Evolutionary conservation across 108 stramenopile species (phyloP).

Genomic region (Aureococcus anophagefferens): DNA sequence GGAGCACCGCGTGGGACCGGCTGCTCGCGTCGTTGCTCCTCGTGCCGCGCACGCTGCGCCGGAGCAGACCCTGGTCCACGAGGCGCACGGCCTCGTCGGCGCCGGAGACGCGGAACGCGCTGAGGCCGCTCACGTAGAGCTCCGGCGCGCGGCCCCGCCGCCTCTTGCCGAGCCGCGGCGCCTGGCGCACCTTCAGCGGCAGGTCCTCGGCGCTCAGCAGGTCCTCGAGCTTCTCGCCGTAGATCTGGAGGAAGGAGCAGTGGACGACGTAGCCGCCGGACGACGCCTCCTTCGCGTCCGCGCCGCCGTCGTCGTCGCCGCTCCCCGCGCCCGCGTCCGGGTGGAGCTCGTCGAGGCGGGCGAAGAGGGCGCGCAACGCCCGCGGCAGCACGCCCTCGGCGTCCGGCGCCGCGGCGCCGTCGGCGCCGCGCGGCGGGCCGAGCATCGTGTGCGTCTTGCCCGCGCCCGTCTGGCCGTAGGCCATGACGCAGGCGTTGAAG

Average conservation of each 20-base stretch:
- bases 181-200: constrained; percentile 3
- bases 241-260: constrained; percentile 42
- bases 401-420: background rate
- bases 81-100: constrained; percentile 26
- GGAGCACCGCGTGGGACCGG: constrained; percentile 52
- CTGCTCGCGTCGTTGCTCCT: constrained; percentile 42
- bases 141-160: constrained; percentile 3
- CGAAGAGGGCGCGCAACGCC: background rate
- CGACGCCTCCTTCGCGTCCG: too few species aligned
- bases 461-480: background rate
- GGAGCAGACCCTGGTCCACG: constrained; percentile 28
- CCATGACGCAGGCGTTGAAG: background rate
- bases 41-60: constrained; percentile 37
- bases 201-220: constrained; percentile 21
- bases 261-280: constrained; percentile 10
- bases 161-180: background rate
- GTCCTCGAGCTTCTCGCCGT: constrained; percentile 49
- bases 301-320: too few species aligned
- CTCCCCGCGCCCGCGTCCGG: too few species aligned
- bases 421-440: too few species aligned
- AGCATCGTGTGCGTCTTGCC: background rate
- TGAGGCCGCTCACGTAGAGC: constrained; percentile 20
- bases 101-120: constrained; percentile 23
- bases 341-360: too few species aligned
- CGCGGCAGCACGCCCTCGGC: background rate